A percentile compares a stretch with the other conserved stretches of the same genome.
Evolutionary conservation across 2,329 filamentous ascomycete genomes (phyloP).

Genomic region (Teratosphaeria viscida): DNA sequence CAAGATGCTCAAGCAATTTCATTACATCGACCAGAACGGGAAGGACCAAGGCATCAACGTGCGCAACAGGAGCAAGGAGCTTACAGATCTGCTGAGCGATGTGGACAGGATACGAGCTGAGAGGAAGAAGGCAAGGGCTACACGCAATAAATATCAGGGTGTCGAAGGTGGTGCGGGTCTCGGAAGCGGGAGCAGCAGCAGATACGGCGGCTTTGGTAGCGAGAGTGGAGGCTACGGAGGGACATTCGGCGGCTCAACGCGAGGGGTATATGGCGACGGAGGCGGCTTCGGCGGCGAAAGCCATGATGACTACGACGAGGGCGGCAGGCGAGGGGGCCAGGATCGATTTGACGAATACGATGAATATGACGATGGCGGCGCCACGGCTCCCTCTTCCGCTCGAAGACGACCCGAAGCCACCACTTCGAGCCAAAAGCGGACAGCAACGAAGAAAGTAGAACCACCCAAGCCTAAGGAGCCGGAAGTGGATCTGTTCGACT

Average conservation of each 20-base stretch:
- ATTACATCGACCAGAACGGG: constrained; percentile 90
- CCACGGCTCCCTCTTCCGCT: constrained; percentile 36
- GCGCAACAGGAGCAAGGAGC: constrained; percentile 88
- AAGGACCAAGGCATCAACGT: constrained; percentile 99
- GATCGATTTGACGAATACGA: constrained; percentile 90
- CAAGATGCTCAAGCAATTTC: constrained; percentile 97
- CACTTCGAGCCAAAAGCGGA: constrained; percentile 24
- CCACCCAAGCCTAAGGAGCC: constrained; percentile 71
- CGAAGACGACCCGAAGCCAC: constrained; percentile 39
- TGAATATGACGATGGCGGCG: constrained; percentile 74
- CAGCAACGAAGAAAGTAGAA: constrained; percentile 52
- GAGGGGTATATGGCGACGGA: constrained; percentile 84
- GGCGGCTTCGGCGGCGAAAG: constrained; percentile 78
- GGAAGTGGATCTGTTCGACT: constrained; percentile 87
- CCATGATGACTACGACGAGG: constrained; percentile 51
- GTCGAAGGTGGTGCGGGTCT: constrained; percentile 70
- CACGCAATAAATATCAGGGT: constrained; percentile 90
- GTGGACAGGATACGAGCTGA: constrained; percentile 70
- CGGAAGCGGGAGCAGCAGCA: constrained; percentile 45
- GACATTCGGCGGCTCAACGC: constrained; percentile 50
- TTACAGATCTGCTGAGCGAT: constrained; percentile 85
- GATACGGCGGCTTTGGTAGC: constrained; percentile 87
- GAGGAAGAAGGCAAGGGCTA: constrained; percentile 78
- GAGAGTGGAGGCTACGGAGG: constrained; percentile 48
- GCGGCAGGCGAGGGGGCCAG: constrained; percentile 49